phyloP scores from a whole-genome alignment of 2,329 filamentous ascomycete genomes.

The Exserohilum turcica region DNA sequence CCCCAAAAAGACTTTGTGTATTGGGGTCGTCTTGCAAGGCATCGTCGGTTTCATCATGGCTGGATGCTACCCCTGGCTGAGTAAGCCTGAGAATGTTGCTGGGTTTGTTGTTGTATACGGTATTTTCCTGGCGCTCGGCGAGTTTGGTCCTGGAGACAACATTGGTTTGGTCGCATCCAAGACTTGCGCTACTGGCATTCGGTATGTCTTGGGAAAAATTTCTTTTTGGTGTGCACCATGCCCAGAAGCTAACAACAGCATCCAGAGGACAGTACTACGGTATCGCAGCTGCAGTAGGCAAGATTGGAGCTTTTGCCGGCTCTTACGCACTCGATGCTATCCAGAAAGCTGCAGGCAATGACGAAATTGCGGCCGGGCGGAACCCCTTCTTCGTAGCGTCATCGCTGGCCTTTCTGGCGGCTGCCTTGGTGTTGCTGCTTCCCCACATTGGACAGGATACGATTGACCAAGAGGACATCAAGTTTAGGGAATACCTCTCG shows the following conservation, averaged over 20 bases:
- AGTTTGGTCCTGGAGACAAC: conserved; percentile 87
- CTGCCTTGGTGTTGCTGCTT: conserved; percentile 68
- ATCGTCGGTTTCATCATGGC: conserved; percentile 89
- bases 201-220: conserved; percentile 28
- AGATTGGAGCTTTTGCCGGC: conserved; percentile 83
- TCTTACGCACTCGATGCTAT: conserved; percentile 78
- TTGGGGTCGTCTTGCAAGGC: conserved; percentile 74
- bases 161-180: conserved; percentile 87
- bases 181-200: conserved; percentile 84
- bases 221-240: neutral
- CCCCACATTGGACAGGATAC: conserved; percentile 84
- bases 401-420: conserved; percentile 73
- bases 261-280: conserved; percentile 72
- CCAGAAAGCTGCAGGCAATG: conserved; percentile 46
- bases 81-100: conserved; percentile 68
- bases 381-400: conserved; percentile 91
- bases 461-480: conserved; percentile 75
- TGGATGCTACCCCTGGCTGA: conserved; percentile 73
- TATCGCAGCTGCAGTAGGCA: conserved; percentile 73
- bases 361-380: conserved; percentile 64
- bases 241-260: neutral
- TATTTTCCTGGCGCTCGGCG: conserved; percentile 76
- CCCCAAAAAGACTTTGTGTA: conserved; percentile 72
- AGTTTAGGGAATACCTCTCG: conserved; percentile 75
- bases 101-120: conserved; percentile 81